Evolutionary conservation across 1,284 basidiomycete species (phyloP), one percentile per base, ranked within the genome.

Genomic region (Tilletiaria anomala): DNA sequence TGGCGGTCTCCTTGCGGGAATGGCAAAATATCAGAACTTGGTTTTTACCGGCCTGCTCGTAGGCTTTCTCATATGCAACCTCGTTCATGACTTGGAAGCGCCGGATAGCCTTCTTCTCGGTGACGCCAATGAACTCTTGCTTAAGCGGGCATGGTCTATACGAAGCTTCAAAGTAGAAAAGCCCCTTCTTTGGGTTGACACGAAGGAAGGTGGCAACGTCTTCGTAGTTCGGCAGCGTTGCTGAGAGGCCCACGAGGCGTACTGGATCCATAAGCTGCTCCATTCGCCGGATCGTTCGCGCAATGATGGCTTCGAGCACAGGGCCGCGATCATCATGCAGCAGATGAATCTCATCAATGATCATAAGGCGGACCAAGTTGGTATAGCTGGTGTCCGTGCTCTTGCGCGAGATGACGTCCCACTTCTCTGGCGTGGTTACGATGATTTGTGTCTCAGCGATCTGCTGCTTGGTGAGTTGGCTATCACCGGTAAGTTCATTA

Each of bases 31-130:
- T 88, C 24, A 97, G 76, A 0, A 64, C 51, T 43, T 62, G 59
- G 32, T 62, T 64, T 40, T 58, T 53, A n/a, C 52, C 59, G 5
- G 56, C 58, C 32, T 65, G 62, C 19, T 65, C 61, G 35, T 62
- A 50, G 22, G 61, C 57, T 72, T 97, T 99, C 68, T 97, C 91
- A 72, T 97, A 97, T 68, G 89, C 93, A 32, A 97, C 89, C 67
- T 97, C 89, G 71, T 99, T 99, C 77, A 88, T 91, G 48, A 96
- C 80, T 65, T 96, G 88, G 64, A 91, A 83, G 3, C 93, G 79
- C 69, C 93, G 96, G 75, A 97, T 96, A 0, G 93, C 93, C 71
- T 96, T 97, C 75, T 94, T 96, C 73, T 97, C 93, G 0, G 91
- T 96, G 50, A 99, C 80, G 48, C 93, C 93, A 51, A 97, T 80